Conservation (phyloP, 352 stramenopile genomes). For the Blastocystis sp. region DNA sequence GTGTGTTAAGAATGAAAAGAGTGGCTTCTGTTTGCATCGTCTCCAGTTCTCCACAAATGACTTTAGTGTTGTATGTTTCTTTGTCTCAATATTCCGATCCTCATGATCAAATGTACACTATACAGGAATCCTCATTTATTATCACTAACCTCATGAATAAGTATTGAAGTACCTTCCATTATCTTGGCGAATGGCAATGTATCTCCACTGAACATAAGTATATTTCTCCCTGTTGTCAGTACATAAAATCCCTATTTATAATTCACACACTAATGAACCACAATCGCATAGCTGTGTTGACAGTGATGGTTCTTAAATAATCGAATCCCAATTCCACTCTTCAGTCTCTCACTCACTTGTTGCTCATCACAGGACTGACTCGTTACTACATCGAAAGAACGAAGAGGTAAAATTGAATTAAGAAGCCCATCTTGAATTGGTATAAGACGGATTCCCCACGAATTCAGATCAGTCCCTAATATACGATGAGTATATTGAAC, state of each 20-base stretch:
- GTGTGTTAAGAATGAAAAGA: conserved; percentile 49
- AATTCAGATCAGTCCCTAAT: background rate
- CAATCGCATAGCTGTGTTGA: conserved; percentile 10
- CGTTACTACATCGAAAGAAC: background rate
- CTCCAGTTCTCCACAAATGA: conserved; percentile 43
- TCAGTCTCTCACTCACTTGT: background rate
- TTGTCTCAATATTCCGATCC: conserved; percentile 49
- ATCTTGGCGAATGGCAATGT: background rate
- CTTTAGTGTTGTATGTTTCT: conserved; percentile 25
- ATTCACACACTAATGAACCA: background rate
- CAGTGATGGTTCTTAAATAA: conserved; percentile 19
- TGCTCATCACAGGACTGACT: background rate
- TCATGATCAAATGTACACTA: conserved; percentile 58
- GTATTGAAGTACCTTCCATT: conserved; percentile 6
- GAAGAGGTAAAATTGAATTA: background rate
- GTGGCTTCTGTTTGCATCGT: background rate
- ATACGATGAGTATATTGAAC: background rate
- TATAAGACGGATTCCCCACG: background rate
- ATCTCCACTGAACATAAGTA: conserved; percentile 50
- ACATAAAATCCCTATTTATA: conserved; percentile 2
- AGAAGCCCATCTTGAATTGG: background rate
- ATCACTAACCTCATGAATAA: conserved; percentile 40
- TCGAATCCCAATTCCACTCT: conserved; percentile 1
- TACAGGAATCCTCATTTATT: background rate
- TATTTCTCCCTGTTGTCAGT: conserved; percentile 13